These are phyloP conservation scores for Diplodia intermedia DNA, from an alignment of 2,329 filamentous ascomycete genomes.

Conservation along the genomic window DNA sequence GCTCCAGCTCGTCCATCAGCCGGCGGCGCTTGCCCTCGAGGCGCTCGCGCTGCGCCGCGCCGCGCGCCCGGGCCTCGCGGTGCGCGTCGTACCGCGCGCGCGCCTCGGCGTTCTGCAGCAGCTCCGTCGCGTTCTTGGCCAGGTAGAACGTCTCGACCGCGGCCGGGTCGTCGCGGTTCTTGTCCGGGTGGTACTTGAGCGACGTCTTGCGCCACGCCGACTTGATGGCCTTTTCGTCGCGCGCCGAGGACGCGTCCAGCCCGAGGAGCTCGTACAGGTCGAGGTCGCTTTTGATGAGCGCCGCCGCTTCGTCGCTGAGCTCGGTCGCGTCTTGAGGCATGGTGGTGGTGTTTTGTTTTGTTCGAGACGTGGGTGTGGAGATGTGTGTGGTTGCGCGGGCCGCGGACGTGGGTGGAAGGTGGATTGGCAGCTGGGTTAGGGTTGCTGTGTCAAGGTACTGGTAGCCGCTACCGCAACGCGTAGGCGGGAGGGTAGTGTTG, in stretches of 20 bases:
- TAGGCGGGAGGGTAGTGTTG: neutral
- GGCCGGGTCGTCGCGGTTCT: constrained; percentile 66
- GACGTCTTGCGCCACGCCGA: constrained; percentile 85
- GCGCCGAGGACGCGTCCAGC: constrained; percentile 61
- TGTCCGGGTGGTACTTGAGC: constrained; percentile 93
- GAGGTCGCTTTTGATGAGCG: constrained; percentile 52
- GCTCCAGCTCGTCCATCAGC: constrained; percentile 87
- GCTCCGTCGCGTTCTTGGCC: constrained; percentile 84
- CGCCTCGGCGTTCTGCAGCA: constrained; percentile 74
- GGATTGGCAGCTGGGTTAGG: neutral
- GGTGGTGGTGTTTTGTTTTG: neutral
- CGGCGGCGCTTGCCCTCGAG: constrained; percentile 75
- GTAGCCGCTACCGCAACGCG: neutral
- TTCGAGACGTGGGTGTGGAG: neutral
- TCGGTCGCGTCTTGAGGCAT: constrained; percentile 21
- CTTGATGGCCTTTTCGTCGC: constrained; percentile 73
- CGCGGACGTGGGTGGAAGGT: neutral
- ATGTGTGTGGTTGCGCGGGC: neutral
- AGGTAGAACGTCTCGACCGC: constrained; percentile 85
- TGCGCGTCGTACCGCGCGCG: constrained; percentile 79
- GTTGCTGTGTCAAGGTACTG: neutral
- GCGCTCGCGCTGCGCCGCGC: constrained; percentile 72
- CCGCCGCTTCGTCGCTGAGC: constrained; percentile 40
- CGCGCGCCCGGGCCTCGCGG: constrained; percentile 72
- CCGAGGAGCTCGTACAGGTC: constrained; percentile 82